A percentile compares a stretch with the other conserved stretches of the same genome.
phyloP scores from a whole-genome alignment of 1,284 basidiomycete genomes.

The Rhizoctonia solani region DNA sequence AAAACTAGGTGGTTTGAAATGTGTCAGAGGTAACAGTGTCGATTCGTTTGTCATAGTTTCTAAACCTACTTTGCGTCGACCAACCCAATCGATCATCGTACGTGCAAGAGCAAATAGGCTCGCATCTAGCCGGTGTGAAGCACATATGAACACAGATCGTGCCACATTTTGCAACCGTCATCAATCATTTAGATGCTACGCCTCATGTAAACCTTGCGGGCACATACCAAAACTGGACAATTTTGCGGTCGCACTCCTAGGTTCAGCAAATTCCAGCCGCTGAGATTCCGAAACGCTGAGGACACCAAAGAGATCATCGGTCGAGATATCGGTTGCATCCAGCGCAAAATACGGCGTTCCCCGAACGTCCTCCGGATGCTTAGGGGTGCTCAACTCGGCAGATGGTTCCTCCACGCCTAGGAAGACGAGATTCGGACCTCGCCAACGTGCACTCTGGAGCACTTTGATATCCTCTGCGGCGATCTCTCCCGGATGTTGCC shows the following conservation, averaged over 20 bases:
- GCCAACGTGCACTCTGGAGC: conserved; percentile 68
- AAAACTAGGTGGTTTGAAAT: conserved; percentile 61
- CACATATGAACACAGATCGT: conserved; percentile 36
- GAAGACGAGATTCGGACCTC: conserved; percentile 62
- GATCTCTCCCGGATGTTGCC: conserved; percentile 55
- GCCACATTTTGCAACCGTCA: not conserved
- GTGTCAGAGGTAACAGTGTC: conserved; percentile 33
- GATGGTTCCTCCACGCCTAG: conserved; percentile 81
- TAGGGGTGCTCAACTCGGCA: conserved; percentile 57
- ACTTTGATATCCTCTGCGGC: conserved; percentile 46
- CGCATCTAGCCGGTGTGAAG: conserved; percentile 62
- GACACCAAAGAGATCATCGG: conserved; percentile 52
- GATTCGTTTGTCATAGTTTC: conserved; percentile 34
- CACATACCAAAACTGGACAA: conserved; percentile 21
- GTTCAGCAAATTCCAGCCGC: conserved; percentile 65
- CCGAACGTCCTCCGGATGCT: conserved; percentile 56
- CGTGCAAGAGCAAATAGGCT: conserved; percentile 76
- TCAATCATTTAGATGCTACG: not conserved
- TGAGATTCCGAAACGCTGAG: conserved; percentile 49
- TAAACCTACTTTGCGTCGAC: conserved; percentile 68
- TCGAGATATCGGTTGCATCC: conserved; percentile 62
- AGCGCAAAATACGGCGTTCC: conserved; percentile 81
- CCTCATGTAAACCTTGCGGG: conserved; percentile 41
- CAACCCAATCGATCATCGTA: conserved; percentile 89
- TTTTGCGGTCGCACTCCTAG: conserved; percentile 60